phyloP scores from a whole-genome alignment of 2,329 filamentous ascomycete genomes.

The Pyrenophora graminea region DNA sequence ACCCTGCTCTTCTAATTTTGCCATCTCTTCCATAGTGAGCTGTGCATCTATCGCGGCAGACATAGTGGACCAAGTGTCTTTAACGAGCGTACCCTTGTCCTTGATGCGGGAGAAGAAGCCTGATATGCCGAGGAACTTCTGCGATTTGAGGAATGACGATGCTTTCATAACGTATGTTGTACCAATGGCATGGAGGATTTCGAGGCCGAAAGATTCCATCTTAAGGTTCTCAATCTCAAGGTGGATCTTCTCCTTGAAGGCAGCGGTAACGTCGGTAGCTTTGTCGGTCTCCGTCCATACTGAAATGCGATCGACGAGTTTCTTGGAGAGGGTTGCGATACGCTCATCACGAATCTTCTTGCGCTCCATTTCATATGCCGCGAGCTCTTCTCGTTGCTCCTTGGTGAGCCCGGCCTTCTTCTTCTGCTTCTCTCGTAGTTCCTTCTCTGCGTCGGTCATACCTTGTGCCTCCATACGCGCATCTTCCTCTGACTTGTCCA shows the following conservation, averaged over 20 bases:
- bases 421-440: constrained; percentile 79
- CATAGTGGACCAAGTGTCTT: constrained; percentile 98
- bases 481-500: constrained; percentile 84
- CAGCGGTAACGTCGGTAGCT: constrained; percentile 76
- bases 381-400: constrained; percentile 90
- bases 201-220: constrained; percentile 97
- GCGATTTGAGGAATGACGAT: constrained; percentile 84
- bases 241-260: constrained; percentile 92
- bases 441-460: constrained; percentile 73
- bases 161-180: constrained; percentile 88
- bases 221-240: constrained; percentile 97
- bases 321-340: constrained; percentile 79
- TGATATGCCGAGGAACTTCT: constrained; percentile 94
- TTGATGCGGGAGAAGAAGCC: constrained; percentile 93
- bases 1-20: constrained; percentile 88
- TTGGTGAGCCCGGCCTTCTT: constrained; percentile 85
- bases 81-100: constrained; percentile 94
- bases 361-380: constrained; percentile 85
- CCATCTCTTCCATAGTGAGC: constrained; percentile 99
- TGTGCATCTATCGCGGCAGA: constrained; percentile 95
- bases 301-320: constrained; percentile 85
- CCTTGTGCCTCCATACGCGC: constrained; percentile 66
- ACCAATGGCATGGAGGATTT: constrained; percentile 94
- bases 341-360: constrained; percentile 84
- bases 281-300: constrained; percentile 99